Base-by-base conservation (phyloP, 306 rosid genomes). In the Quercus mongolica region DNA sequence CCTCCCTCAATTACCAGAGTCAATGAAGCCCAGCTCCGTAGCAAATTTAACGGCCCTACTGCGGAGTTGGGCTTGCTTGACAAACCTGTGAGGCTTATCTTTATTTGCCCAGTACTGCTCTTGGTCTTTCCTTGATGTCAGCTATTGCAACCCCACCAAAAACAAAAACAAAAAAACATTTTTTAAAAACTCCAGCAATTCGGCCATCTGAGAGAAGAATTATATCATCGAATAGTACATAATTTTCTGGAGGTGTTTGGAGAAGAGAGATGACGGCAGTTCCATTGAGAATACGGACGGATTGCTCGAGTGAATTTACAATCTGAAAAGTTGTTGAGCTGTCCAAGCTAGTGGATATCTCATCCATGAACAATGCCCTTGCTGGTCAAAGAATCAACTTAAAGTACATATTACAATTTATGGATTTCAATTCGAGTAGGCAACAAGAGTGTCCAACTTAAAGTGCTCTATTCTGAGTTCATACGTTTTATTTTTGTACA, bases 211-310 rank as follows among this genome's bases (percentile, higher is more conserved):
- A 88, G 30, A 94, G 90, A 19, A 92, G 94, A 76, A 94, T 87
- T 75, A 94, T 86, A 19, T 94, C 97, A 62, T 94, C 95, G 51
- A 94, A 92, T 15, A 92, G 83, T 69, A 85, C 90, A 72, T 85
- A 90, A 38, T 97, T 94, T 87, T 94, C 97, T 1, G 98, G 98
- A 63, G 98, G 94, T 71, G 98, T 95, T 62, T 94, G 97, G 35
- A 92, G 92, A 79, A 94, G 97, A 78, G 98, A 92, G 79, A 92
- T 88, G 23, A 90, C 75, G 17, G 97, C 92, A 10, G 97, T 94
- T 92, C 94, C 97, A 73, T 80, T 90, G 13, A 94, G 86, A 83
- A 94, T 90, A 83, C 91, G 97, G 82, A 92, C 85, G 28, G 93
- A 89, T 76, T 94, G 97, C 75, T 87, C 82, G 30, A 92, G 63